These are phyloP conservation scores for Begonia fuchsioides DNA, from an alignment of 306 rosid species.

Conservation along the genomic window DNA sequence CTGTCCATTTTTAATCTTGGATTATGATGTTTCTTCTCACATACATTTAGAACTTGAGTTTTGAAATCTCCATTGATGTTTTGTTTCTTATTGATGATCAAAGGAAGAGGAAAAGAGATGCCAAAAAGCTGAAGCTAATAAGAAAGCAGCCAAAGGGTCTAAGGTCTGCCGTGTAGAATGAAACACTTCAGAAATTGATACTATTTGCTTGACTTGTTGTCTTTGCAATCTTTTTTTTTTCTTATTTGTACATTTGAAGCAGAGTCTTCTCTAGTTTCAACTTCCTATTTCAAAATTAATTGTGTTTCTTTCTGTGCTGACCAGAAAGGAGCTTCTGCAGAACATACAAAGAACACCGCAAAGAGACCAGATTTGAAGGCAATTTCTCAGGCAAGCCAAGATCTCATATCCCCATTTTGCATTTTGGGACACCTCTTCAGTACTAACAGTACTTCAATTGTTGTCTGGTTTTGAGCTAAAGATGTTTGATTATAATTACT, in stretches of 20 bases:
- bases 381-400: conserved; percentile 49
- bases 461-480: too few relatives aligned
- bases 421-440: too few relatives aligned
- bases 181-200: too few relatives aligned
- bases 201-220: too few relatives aligned
- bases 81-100: conserved; percentile 1
- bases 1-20: not conserved
- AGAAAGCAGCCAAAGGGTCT: conserved; percentile 19
- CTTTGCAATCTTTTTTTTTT: too few relatives aligned
- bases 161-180: conserved; percentile 9
- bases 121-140: conserved; percentile 16
- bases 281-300: not conserved
- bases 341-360: conserved; percentile 20
- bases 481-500: too few relatives aligned
- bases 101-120: conserved; percentile 72
- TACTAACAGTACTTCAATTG: too few relatives aligned
- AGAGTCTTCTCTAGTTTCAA: not conserved
- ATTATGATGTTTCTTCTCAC: not conserved
- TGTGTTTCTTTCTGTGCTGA: too few relatives aligned
- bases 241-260: not conserved
- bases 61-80: not conserved
- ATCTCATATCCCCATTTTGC: not conserved
- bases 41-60: not conserved
- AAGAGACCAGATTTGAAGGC: conserved; percentile 96
- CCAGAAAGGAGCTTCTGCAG: conserved; percentile 21